Conservation (phyloP, 768 basidiomycete species). For the Cantharellus anzutake region DNA sequence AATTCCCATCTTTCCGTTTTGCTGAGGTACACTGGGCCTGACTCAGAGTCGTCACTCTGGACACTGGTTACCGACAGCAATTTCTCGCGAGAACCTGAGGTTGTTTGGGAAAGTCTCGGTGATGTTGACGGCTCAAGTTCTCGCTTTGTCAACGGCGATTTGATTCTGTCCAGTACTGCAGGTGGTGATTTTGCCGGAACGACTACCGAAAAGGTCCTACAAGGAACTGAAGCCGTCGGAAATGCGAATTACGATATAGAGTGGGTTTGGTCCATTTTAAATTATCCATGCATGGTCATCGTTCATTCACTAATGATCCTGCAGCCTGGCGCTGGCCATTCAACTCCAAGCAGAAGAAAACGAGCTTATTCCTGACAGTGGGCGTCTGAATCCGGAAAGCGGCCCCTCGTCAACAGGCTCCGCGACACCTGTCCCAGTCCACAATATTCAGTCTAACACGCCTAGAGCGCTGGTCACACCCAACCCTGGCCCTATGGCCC, state of each 20-base stretch:
- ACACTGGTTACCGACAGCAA: slow-evolving; percentile 72
- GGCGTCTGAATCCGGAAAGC: background rate
- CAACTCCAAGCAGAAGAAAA: slow-evolving; percentile 75
- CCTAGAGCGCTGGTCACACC: too few species aligned
- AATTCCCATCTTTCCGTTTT: slow-evolving; percentile 80
- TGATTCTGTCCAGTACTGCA: slow-evolving; percentile 40
- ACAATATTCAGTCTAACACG: too few species aligned
- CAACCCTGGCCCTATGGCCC: too few species aligned
- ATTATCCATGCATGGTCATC: too few species aligned
- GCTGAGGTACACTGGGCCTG: background rate
- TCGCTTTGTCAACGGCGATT: slow-evolving; percentile 58
- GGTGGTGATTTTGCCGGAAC: slow-evolving; percentile 71
- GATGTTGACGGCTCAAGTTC: slow-evolving; percentile 69
- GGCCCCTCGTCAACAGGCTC: background rate
- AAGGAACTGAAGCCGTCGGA: slow-evolving; percentile 24
- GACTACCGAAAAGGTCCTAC: slow-evolving; percentile 41
- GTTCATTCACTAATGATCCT: background rate
- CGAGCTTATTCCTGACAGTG: slow-evolving; percentile 12
- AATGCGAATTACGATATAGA: background rate
- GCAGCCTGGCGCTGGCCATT: slow-evolving; percentile 46
- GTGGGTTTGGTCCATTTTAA: background rate
- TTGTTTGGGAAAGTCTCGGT: slow-evolving; percentile 83
- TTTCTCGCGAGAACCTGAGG: slow-evolving; percentile 53
- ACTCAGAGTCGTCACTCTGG: slow-evolving; percentile 28
- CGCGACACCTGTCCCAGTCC: too few species aligned